A percentile compares a stretch with the other conserved stretches of the same genome.
Conservation (phyloP, 192 early-diverging fungal species). For the Neocallimastix lanati region DNA sequence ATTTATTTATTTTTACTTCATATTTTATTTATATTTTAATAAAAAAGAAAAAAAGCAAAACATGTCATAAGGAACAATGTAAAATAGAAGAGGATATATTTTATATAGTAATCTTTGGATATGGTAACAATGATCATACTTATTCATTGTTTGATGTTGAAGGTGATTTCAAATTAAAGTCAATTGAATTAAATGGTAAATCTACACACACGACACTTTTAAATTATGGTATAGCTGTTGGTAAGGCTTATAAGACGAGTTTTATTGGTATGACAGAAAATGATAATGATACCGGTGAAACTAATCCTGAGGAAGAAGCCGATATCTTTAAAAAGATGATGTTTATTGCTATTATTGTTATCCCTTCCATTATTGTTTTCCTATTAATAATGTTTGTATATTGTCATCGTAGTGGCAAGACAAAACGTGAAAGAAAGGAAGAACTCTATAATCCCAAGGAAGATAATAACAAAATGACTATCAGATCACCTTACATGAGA, state of each 20-base stretch:
- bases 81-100: neutral
- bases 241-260: neutral
- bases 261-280: neutral
- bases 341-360: neutral
- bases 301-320: neutral
- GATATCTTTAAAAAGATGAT: neutral
- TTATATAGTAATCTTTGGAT: neutral
- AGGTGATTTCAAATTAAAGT: neutral
- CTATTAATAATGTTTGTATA: neutral
- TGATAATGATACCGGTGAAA: neutral
- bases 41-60: neutral
- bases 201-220: too few relatives aligned
- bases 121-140: neutral
- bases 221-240: neutral
- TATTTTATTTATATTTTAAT: too few relatives aligned
- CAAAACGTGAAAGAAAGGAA: neutral
- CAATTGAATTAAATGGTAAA: too few relatives aligned
- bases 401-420: neutral
- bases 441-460: neutral
- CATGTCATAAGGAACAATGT: neutral
- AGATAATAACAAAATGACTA: neutral
- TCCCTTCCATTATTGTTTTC: neutral
- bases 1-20: too few relatives aligned
- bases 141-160: neutral
- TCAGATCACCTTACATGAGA: neutral